A percentile compares a stretch with the other conserved stretches of the same genome.
These are phyloP conservation scores for Mycena pura DNA, from an alignment of 768 basidiomycete species.

Conservation along the genomic window DNA sequence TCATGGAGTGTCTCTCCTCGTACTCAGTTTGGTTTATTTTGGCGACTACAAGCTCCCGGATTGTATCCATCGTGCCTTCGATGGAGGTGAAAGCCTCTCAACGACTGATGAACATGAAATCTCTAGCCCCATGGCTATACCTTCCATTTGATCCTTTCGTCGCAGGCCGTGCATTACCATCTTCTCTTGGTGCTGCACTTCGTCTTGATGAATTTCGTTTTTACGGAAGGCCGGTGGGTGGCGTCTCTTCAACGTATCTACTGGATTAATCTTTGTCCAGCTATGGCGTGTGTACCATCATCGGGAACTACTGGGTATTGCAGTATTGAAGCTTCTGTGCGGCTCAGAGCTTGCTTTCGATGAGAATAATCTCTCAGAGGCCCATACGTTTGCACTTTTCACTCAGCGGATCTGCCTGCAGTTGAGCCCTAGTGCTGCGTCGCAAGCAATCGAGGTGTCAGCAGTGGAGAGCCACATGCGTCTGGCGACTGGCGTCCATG, in stretches of 20 bases:
- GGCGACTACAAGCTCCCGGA: neutral
- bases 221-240: neutral
- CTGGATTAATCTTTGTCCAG: neutral
- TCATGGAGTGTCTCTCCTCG: neutral
- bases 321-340: neutral
- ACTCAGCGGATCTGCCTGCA: neutral
- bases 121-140: neutral
- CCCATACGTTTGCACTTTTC: neutral
- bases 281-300: neutral
- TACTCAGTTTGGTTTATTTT: neutral
- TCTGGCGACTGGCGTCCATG: neutral
- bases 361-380: neutral
- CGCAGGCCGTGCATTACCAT: neutral
- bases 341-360: neutral
- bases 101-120: neutral
- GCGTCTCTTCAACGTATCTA: too few relatives aligned
- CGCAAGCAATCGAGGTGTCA: neutral
- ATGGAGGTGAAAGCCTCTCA: neutral
- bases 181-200: neutral
- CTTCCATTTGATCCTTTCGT: neutral
- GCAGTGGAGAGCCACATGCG: neutral
- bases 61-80: neutral
- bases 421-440: neutral
- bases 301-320: too few relatives aligned
- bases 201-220: neutral